Conservation (phyloP, 148 eudicot genomes). For the Camellia japonica region DNA sequence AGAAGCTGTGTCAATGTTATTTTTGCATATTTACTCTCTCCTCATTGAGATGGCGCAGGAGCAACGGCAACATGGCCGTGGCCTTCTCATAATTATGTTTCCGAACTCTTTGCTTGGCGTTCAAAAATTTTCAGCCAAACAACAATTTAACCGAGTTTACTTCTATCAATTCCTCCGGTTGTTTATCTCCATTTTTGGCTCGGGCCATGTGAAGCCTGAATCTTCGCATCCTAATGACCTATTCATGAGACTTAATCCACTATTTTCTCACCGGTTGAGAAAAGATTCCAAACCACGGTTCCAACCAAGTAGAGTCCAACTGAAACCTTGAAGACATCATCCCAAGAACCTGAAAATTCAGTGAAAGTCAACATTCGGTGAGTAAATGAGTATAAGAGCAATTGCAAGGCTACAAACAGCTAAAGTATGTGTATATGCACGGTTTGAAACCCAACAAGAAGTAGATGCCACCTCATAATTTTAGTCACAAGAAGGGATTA, state of each 20-base stretch:
- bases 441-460: neutral
- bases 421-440: neutral
- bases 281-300: slow-evolving; percentile 86
- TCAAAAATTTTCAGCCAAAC: neutral
- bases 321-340: slow-evolving; percentile 81
- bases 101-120: neutral
- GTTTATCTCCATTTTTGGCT: neutral
- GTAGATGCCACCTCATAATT: slow-evolving; percentile 1
- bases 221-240: neutral
- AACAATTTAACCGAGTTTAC: neutral
- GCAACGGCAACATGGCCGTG: neutral
- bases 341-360: slow-evolving; percentile 81
- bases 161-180: neutral
- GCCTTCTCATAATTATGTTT: neutral
- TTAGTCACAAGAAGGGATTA: no score
- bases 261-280: slow-evolving; percentile 88
- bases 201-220: neutral
- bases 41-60: neutral
- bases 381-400: neutral
- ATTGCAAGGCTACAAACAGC: neutral
- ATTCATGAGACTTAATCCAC: slow-evolving; percentile 37
- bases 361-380: neutral
- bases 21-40: neutral
- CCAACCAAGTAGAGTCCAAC: slow-evolving; percentile 86
- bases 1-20: slow-evolving; percentile 1